phyloP scores from a whole-genome alignment of 2,329 filamentous ascomycete genomes.

The Fusarium decemcellulare region DNA sequence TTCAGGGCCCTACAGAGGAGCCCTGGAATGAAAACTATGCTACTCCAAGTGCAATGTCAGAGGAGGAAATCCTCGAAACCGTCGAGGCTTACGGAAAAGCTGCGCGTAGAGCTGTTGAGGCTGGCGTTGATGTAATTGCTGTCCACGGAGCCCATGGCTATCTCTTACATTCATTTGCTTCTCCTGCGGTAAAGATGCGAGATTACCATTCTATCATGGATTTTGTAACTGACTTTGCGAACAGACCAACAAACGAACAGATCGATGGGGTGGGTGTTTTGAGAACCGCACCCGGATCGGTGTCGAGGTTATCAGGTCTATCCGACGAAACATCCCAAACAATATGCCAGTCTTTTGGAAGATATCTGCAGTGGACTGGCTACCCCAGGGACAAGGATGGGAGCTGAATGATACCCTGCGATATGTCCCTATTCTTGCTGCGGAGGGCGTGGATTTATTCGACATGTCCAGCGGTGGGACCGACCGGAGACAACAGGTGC shows the following conservation, averaged over 20 bases:
- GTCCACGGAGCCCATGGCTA: neutral
- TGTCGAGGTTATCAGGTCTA: neutral
- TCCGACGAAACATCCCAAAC: neutral
- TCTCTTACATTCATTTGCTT: neutral
- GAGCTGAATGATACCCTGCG: neutral
- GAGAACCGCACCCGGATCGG: constrained; percentile 58
- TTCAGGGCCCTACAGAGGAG: neutral
- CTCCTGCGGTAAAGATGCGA: neutral
- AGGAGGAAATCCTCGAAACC: neutral
- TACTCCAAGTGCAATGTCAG: neutral
- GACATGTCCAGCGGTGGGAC: neutral
- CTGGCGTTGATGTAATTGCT: neutral
- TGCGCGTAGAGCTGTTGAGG: neutral
- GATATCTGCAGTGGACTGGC: neutral
- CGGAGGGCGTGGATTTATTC: neutral
- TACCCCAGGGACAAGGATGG: neutral
- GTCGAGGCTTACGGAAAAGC: neutral
- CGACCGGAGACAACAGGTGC: neutral
- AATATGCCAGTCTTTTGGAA: neutral
- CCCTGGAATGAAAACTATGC: constrained; percentile 1
- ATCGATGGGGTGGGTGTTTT: constrained; percentile 67
- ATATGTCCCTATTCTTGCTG: neutral
- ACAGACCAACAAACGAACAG: constrained; percentile 63
- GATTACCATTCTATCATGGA: too few relatives aligned
- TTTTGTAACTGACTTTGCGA: too few relatives aligned